These are phyloP conservation scores for Ostreobium quekettii DNA, from an alignment of 139 green algal species.

Conservation along the genomic window DNA sequence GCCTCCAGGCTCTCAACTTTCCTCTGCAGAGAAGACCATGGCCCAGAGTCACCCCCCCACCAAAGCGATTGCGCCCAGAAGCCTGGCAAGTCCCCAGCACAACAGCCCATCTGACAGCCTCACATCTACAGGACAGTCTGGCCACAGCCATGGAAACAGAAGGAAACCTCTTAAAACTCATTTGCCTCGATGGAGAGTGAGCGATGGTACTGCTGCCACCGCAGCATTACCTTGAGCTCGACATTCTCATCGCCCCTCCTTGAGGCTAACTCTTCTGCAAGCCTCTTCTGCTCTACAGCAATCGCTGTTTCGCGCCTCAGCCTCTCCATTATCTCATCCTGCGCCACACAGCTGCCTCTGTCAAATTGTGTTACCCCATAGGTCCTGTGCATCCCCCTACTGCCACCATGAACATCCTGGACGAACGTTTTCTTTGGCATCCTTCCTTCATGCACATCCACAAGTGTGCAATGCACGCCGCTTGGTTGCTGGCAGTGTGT, in stretches of 20 bases:
- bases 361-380: too few species aligned
- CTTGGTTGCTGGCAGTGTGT: too few species aligned
- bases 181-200: too few species aligned
- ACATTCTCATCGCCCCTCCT: not conserved
- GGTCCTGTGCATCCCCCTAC: too few species aligned
- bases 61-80: not conserved
- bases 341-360: slow-evolving; percentile 14
- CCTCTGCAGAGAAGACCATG: slow-evolving; percentile 14
- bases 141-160: too few species aligned
- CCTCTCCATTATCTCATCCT: slow-evolving; percentile 31
- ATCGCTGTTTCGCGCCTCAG: slow-evolving; percentile 42
- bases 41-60: not conserved
- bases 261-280: slow-evolving; percentile 18
- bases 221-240: slow-evolving; percentile 47
- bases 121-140: too few species aligned
- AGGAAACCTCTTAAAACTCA: too few species aligned
- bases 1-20: slow-evolving; percentile 32
- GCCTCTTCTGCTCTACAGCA: not conserved
- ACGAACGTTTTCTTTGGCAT: too few species aligned
- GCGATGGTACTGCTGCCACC: too few species aligned
- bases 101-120: slow-evolving; percentile 16
- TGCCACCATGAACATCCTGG: too few species aligned
- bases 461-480: too few species aligned
- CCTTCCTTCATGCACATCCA: too few species aligned
- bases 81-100: not conserved